phyloP scores from a whole-genome alignment of 2,329 filamentous ascomycete species.

The Amphichorda felina region DNA sequence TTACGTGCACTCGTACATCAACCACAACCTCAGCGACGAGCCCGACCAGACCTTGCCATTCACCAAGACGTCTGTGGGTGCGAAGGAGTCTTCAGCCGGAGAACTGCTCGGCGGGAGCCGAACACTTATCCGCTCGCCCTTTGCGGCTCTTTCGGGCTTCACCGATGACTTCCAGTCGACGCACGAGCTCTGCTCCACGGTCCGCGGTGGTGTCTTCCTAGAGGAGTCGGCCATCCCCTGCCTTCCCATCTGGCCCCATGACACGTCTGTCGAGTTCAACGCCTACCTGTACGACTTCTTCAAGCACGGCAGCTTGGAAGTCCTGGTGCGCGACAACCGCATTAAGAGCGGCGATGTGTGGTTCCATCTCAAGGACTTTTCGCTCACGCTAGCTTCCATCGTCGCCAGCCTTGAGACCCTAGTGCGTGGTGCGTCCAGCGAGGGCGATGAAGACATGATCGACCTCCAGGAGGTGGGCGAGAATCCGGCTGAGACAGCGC shows the following conservation, averaged over 20 bases:
- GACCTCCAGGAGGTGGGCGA: constrained; percentile 30
- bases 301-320: constrained; percentile 54
- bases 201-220: constrained; percentile 58
- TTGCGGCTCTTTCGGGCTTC: constrained; percentile 59
- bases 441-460: constrained; percentile 18
- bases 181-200: constrained; percentile 53
- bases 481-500: constrained; percentile 9
- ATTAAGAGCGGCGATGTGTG: constrained; percentile 58
- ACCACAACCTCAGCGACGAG: constrained; percentile 42
- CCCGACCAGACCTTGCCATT: constrained; percentile 48
- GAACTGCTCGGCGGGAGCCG: not conserved
- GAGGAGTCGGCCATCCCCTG: constrained; percentile 64
- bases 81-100: constrained; percentile 8
- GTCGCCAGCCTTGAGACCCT: constrained; percentile 50
- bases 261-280: constrained; percentile 42
- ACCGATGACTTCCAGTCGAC: constrained; percentile 53
- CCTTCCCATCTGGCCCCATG: constrained; percentile 47
- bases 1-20: constrained; percentile 58
- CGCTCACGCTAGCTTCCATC: constrained; percentile 55
- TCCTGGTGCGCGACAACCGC: constrained; percentile 51
- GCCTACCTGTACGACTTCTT: constrained; percentile 67
- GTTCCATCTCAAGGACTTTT: constrained; percentile 55
- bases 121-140: constrained; percentile 47
- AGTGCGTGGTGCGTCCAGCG: constrained; percentile 25
- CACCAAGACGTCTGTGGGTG: constrained; percentile 34